Percentiles rank a stretch among this genome's conserved stretches.
These are phyloP conservation scores for Phialophora tarda DNA, from an alignment of 2,329 filamentous ascomycete genomes.

Conservation along the genomic window DNA sequence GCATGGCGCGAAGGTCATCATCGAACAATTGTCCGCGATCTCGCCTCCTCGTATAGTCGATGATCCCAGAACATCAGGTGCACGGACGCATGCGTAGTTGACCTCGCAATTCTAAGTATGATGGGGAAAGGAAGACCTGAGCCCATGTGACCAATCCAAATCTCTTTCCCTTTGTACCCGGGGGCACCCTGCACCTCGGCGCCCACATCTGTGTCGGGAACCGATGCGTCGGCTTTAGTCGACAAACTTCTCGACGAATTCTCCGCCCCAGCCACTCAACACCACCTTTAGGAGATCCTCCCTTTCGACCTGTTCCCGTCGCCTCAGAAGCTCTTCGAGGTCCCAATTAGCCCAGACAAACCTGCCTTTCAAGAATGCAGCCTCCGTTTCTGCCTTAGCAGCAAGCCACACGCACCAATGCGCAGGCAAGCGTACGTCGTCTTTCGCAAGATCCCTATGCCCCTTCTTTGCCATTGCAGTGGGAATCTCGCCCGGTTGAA, in stretches of 20 bases:
- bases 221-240: neutral
- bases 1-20: no score
- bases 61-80: no score
- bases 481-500: conserved; percentile 16
- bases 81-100: no score
- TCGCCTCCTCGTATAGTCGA: no score
- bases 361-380: conserved; percentile 20
- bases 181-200: no score
- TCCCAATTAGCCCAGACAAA: conserved; percentile 19
- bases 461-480: conserved; percentile 19
- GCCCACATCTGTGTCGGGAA: neutral
- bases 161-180: no score
- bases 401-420: conserved; percentile 17
- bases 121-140: no score
- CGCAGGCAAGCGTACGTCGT: conserved; percentile 10
- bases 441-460: conserved; percentile 6
- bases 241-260: conserved; percentile 11
- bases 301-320: conserved; percentile 33
- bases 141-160: no score
- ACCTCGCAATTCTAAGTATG: no score
- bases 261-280: conserved; percentile 16
- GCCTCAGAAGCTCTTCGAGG: conserved; percentile 53
- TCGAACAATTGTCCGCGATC: no score
- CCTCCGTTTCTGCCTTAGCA: conserved; percentile 11
- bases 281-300: conserved; percentile 11